Evolutionary conservation across 495 filamentous ascomycete genomes (phyloP).

Genomic region (Trichoderma gamsii): DNA sequence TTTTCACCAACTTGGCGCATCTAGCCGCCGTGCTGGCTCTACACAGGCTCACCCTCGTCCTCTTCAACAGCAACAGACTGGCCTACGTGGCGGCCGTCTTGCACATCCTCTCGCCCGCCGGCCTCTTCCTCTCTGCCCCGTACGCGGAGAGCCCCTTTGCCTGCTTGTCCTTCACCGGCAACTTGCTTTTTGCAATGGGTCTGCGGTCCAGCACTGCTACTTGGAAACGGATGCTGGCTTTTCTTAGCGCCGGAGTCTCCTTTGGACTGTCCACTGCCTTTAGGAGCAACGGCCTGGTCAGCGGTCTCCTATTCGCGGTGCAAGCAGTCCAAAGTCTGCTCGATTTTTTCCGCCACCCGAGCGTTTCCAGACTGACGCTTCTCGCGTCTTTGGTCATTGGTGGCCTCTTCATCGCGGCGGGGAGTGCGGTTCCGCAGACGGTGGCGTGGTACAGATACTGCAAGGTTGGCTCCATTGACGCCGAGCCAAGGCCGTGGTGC

Average conservation of each 20-base stretch:
- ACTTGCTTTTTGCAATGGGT: conserved; percentile 60
- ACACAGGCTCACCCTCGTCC: conserved; percentile 48
- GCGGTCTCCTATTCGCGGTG: conserved; percentile 54
- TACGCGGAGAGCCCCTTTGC: conserved; percentile 78
- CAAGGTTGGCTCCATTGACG: conserved; percentile 23
- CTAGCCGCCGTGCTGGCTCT: conserved; percentile 66
- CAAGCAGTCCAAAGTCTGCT: conserved; percentile 48
- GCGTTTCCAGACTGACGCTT: conserved; percentile 35
- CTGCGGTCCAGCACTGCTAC: conserved; percentile 26
- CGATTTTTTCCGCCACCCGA: conserved; percentile 22
- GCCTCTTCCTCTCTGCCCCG: conserved; percentile 83
- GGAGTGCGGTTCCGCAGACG: conserved; percentile 65
- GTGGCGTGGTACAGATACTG: conserved; percentile 74
- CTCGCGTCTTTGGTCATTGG: conserved; percentile 53
- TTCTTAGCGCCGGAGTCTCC: conserved; percentile 55
- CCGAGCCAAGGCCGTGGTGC: conserved; percentile 65
- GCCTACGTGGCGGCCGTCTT: conserved; percentile 63
- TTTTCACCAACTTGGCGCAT: conserved; percentile 66
- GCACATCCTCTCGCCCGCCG: conserved; percentile 80
- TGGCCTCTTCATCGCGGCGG: conserved; percentile 59
- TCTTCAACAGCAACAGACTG: conserved; percentile 44
- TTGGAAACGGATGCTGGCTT: conserved; percentile 38
- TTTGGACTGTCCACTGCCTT: conserved; percentile 71
- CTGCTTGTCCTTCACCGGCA: conserved; percentile 68
- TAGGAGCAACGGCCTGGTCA: conserved; percentile 82